Evolutionary conservation across 495 filamentous ascomycete species (phyloP).

Genomic region (Neurospora pannonica): DNA sequence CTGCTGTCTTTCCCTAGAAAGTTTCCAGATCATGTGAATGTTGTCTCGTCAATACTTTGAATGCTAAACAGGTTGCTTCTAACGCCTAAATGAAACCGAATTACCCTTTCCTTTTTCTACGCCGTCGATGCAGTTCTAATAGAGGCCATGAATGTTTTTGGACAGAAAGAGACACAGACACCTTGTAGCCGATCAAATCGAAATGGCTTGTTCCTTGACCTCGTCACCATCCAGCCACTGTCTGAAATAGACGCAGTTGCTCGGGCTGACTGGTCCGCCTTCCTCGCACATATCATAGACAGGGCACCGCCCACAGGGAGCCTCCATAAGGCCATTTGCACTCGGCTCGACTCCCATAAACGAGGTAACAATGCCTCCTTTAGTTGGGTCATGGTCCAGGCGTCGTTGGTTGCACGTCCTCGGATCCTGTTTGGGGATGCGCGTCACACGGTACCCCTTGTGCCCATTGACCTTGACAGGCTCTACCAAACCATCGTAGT

Average conservation of each 20-base stretch:
- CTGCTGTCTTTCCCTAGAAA: background rate
- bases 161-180: background rate
- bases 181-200: background rate
- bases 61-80: background rate
- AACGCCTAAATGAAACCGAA: background rate
- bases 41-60: background rate
- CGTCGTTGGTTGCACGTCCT: constrained; percentile 23
- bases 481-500: constrained; percentile 72
- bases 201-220: background rate
- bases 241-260: constrained; percentile 83
- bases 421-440: constrained; percentile 32
- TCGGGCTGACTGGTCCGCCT: constrained; percentile 77
- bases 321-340: constrained; percentile 65
- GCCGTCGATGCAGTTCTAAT: background rate
- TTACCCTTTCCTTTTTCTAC: background rate
- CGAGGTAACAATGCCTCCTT: background rate
- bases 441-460: constrained; percentile 39
- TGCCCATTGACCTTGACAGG: constrained; percentile 33
- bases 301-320: constrained; percentile 84
- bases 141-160: background rate
- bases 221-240: constrained; percentile 53
- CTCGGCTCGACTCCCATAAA: constrained; percentile 28
- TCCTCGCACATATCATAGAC: constrained; percentile 90
- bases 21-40: background rate
- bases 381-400: constrained; percentile 27